A percentile compares a stretch with the other conserved stretches of the same genome.
Conservation (phyloP, 2,329 filamentous ascomycete genomes). For the Colletotrichum sp. region DNA sequence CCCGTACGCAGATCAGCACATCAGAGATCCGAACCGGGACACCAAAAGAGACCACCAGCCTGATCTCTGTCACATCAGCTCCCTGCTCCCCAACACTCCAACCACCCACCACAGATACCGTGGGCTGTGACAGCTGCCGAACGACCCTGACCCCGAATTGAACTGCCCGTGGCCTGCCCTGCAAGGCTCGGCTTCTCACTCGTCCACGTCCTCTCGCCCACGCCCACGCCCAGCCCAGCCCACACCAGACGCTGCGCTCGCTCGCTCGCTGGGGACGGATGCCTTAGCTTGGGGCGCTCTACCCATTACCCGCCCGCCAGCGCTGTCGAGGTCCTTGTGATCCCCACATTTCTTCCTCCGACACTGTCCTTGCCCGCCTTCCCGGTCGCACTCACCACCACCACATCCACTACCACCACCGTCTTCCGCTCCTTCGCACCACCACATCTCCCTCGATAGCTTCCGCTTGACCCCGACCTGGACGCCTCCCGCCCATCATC, state of each 20-base stretch:
- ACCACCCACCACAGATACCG: not conserved
- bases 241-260: not conserved
- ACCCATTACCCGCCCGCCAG: conserved; percentile 16
- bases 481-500: conserved; percentile 2
- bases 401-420: not conserved
- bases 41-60: not conserved
- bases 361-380: conserved; percentile 21
- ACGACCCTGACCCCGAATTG: not conserved
- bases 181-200: conserved; percentile 16
- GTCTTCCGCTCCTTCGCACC: conserved; percentile 17
- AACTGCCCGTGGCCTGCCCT: not conserved
- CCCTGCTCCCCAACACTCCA: not conserved
- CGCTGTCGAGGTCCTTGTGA: conserved; percentile 15
- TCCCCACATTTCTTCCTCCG: conserved; percentile 22
- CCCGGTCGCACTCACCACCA: conserved; percentile 15
- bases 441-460: conserved; percentile 20
- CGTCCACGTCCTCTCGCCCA: not conserved
- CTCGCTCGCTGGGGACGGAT: conserved; percentile 4
- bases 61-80: not conserved
- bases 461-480: conserved; percentile 10
- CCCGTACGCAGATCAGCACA: not conserved
- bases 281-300: conserved; percentile 7
- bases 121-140: conserved; percentile 1
- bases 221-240: not conserved
- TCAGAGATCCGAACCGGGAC: not conserved